These are phyloP conservation scores for Coemansia guatemalensis DNA, from an alignment of 192 early-diverging fungal genomes.

Conservation along the genomic window DNA sequence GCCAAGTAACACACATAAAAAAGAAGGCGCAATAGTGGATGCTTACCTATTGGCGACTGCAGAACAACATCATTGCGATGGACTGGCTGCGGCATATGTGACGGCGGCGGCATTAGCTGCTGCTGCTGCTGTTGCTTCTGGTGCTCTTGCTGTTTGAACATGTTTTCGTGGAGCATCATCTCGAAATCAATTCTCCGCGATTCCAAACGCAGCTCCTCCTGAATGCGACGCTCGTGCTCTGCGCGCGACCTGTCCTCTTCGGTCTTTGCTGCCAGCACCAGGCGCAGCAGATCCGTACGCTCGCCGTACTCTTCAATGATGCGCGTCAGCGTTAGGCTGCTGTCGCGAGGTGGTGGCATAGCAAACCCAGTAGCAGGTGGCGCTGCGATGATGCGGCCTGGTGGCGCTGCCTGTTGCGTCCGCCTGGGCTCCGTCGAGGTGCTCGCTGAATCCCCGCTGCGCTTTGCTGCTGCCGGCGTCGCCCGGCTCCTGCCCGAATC, in stretches of 20 bases:
- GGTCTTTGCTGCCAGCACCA: constrained; percentile 47
- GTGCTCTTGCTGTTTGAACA: constrained; percentile 50
- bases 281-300: constrained; percentile 38
- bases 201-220: constrained; percentile 52
- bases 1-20: too few relatives aligned
- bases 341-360: constrained; percentile 22
- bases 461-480: not conserved
- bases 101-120: constrained; percentile 17
- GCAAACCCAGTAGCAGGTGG: constrained; percentile 13
- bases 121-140: constrained; percentile 31
- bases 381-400: constrained; percentile 1
- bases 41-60: constrained; percentile 51
- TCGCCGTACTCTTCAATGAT: constrained; percentile 49
- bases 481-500: not conserved
- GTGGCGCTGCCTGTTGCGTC: constrained; percentile 1
- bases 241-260: constrained; percentile 48
- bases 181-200: constrained; percentile 51
- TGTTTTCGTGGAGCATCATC: constrained; percentile 48
- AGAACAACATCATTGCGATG: constrained; percentile 39
- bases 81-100: constrained; percentile 7
- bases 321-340: constrained; percentile 27
- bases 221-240: constrained; percentile 46
- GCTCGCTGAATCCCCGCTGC: not conserved
- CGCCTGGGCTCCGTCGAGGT: not conserved
- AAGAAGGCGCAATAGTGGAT: not conserved